phyloP scores from a whole-genome alignment of 352 stramenopile species.

The Halophytophthora polymorphica region DNA sequence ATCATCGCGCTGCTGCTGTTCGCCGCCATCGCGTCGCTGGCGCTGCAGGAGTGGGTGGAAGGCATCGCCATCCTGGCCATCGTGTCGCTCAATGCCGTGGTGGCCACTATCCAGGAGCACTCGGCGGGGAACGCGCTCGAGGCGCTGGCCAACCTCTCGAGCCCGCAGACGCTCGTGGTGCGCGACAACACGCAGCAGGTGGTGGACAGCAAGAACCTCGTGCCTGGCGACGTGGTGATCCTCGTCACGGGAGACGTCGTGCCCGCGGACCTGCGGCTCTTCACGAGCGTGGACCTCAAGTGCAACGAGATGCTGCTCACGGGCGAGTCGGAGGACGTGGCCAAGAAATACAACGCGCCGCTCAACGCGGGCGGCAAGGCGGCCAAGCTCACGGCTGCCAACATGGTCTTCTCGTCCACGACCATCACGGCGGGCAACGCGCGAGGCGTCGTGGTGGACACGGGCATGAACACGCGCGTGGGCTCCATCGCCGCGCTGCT shows the following conservation, averaged over 20 bases:
- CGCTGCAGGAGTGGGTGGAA: slow-evolving; percentile 62
- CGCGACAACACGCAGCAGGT: slow-evolving; percentile 60
- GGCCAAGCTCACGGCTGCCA: slow-evolving; percentile 55
- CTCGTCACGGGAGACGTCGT: slow-evolving; percentile 93
- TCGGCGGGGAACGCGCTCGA: slow-evolving; percentile 60
- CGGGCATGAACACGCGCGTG: slow-evolving; percentile 68
- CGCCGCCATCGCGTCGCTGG: slow-evolving; percentile 49
- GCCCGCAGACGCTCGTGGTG: slow-evolving; percentile 60
- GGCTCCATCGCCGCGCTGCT: slow-evolving; percentile 66
- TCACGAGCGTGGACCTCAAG: slow-evolving; percentile 82
- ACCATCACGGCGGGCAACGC: slow-evolving; percentile 77
- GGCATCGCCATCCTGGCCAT: slow-evolving; percentile 72
- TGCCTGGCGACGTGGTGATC: slow-evolving; percentile 85
- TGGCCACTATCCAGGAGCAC: slow-evolving; percentile 67
- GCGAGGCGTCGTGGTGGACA: slow-evolving; percentile 67
- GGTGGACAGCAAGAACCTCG: slow-evolving; percentile 63
- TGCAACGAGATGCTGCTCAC: slow-evolving; percentile 95
- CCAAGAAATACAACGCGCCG: slow-evolving; percentile 59
- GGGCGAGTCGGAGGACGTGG: slow-evolving; percentile 87
- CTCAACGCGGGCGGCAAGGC: slow-evolving; percentile 17
- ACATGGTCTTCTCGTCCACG: slow-evolving; percentile 95
- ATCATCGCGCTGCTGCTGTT: slow-evolving; percentile 70
- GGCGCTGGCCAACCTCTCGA: slow-evolving; percentile 58
- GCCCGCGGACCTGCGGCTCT: slow-evolving; percentile 87
- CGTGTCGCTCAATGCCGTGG: slow-evolving; percentile 51